Evolutionary conservation across 768 basidiomycete species (phyloP).

Genomic region (Boletellus ananas): DNA sequence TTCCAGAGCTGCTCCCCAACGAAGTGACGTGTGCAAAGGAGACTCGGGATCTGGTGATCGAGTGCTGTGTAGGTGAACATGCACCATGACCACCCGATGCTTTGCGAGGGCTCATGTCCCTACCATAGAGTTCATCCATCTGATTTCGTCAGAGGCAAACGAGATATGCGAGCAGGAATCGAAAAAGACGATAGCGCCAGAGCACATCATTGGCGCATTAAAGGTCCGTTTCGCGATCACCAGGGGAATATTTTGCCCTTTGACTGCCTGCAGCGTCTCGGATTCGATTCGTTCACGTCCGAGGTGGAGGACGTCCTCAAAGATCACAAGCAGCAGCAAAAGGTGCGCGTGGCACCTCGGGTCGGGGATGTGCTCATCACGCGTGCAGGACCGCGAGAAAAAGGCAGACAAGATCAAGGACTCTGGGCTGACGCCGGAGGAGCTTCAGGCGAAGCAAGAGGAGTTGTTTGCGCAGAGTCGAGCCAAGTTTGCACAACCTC

Average conservation of each 20-base stretch:
- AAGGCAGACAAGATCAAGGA: conserved; percentile 87
- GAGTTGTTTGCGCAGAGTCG: conserved; percentile 89
- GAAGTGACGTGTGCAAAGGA: conserved; percentile 93
- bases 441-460: conserved; percentile 84
- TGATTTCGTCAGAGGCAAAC: conserved; percentile 96
- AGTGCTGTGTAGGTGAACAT: conserved; percentile 97
- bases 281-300: conserved; percentile 85
- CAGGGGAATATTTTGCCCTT: background rate
- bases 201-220: conserved; percentile 90
- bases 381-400: conserved; percentile 76
- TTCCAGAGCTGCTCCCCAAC: conserved; percentile 78
- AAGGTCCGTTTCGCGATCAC: conserved; percentile 50
- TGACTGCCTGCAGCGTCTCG: conserved; percentile 61
- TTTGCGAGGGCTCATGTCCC: conserved; percentile 14
- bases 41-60: conserved; percentile 93
- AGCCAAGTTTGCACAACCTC: conserved; percentile 66
- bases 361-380: conserved; percentile 4
- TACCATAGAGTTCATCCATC: conserved; percentile 87
- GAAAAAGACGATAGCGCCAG: conserved; percentile 98
- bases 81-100: conserved; percentile 2
- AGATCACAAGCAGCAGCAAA: conserved; percentile 94
- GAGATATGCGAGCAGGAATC: conserved; percentile 97
- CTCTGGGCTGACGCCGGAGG: conserved; percentile 88
- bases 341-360: conserved; percentile 47
- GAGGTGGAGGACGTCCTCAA: conserved; percentile 92